These are phyloP conservation scores for Candida sojae DNA, from an alignment of 1,139 yeast genomes.

Conservation along the genomic window DNA sequence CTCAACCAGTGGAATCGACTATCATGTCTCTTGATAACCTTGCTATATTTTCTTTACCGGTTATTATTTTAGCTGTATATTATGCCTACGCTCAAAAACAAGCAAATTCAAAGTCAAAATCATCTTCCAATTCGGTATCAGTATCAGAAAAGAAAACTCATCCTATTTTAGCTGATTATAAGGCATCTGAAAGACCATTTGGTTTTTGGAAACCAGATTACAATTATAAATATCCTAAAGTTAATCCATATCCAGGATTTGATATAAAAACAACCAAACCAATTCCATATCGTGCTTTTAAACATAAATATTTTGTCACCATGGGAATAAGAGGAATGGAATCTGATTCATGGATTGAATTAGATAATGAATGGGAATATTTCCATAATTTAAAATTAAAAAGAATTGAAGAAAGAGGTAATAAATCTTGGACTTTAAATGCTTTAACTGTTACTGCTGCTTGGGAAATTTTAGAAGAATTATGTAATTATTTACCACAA, in stretches of 20 bases:
- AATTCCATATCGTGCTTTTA: slow-evolving; percentile 62
- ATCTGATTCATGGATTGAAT: slow-evolving; percentile 61
- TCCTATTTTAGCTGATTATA: slow-evolving; percentile 4
- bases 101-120: not conserved
- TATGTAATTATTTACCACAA: slow-evolving; percentile 52
- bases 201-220: slow-evolving; percentile 55
- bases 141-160: slow-evolving; percentile 1
- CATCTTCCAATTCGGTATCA: not conserved
- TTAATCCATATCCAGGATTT: slow-evolving; percentile 52
- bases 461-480: slow-evolving; percentile 55
- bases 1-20: not conserved
- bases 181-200: slow-evolving; percentile 19
- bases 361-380: slow-evolving; percentile 63
- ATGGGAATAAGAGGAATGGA: slow-evolving; percentile 71
- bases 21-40: not conserved
- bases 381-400: slow-evolving; percentile 54
- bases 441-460: slow-evolving; percentile 58
- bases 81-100: not conserved
- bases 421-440: slow-evolving; percentile 51
- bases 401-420: slow-evolving; percentile 48
- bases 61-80: slow-evolving; percentile 1
- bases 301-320: slow-evolving; percentile 54
- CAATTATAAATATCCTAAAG: slow-evolving; percentile 48
- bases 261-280: slow-evolving; percentile 52
- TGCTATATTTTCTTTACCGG: slow-evolving; percentile 1